Percentiles rank a stretch among this genome's conserved stretches.
Evolutionary conservation across 1,284 basidiomycete species (phyloP).

Genomic region (Porogramme epimiltina): DNA sequence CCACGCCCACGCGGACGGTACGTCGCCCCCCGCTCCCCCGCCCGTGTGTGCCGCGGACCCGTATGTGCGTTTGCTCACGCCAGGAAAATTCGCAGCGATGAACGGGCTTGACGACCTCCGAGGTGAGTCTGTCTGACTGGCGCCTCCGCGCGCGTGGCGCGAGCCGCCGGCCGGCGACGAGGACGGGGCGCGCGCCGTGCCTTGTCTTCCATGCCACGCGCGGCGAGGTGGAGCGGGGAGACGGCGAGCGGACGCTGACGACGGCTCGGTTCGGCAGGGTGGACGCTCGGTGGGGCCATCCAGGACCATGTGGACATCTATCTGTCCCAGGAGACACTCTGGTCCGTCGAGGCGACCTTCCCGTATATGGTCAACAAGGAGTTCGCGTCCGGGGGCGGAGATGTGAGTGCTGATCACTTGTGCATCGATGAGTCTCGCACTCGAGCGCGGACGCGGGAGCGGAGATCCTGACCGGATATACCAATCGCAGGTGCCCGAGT

Average conservation of each 20-base stretch:
- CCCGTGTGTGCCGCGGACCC: too few relatives aligned
- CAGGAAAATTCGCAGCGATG: too few relatives aligned
- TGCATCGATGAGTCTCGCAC: neutral
- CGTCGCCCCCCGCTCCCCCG: constrained; percentile 24
- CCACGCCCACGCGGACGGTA: constrained; percentile 80
- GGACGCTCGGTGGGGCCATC: constrained; percentile 70
- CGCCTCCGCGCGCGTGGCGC: neutral
- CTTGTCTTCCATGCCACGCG: too few relatives aligned
- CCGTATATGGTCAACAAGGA: constrained; percentile 79
- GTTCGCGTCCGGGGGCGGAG: constrained; percentile 78
- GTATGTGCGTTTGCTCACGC: neutral
- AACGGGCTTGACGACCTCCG: constrained; percentile 83
- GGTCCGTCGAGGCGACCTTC: constrained; percentile 66
- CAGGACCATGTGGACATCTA: constrained; percentile 78
- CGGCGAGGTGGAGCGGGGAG: too few relatives aligned
- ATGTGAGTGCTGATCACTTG: constrained; percentile 45
- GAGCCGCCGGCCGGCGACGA: neutral
- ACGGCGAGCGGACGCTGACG: constrained; percentile 5
- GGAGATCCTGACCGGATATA: constrained; percentile 1
- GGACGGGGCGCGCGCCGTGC: neutral
- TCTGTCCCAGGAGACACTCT: constrained; percentile 63
- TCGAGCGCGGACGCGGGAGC: neutral
- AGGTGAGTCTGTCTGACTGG: constrained; percentile 42
- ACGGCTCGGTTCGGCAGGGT: constrained; percentile 45
- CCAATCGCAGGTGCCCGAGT: constrained; percentile 65